Conservation (phyloP, 2,329 filamentous ascomycete species). For the Arthrobotrys megalospora region DNA sequence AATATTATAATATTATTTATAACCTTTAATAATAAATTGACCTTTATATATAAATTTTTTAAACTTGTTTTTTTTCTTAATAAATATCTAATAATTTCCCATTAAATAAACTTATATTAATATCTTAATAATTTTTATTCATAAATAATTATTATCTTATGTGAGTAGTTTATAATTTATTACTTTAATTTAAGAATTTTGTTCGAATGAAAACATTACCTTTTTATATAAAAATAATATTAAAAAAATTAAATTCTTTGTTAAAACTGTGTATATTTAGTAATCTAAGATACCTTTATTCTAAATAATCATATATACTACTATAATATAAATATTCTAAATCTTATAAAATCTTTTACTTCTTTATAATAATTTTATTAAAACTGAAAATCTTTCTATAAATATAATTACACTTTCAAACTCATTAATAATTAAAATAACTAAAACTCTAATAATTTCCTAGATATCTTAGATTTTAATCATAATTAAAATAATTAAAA, state of each 20-base stretch:
- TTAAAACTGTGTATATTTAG: constrained; percentile 1
- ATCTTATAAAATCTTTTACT: no score
- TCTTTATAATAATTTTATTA: background rate
- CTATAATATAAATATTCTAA: constrained; percentile 18
- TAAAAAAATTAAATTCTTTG: constrained; percentile 9
- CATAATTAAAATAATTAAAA: background rate
- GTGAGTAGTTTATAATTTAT: no score
- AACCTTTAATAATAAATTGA: constrained; percentile 12
- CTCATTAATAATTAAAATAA: background rate
- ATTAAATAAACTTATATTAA: no score
- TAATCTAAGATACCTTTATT: constrained; percentile 6
- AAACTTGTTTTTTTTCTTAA: no score
- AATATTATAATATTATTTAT: constrained; percentile 1
- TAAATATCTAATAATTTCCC: constrained; percentile 29
- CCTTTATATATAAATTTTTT: no score
- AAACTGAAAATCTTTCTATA: background rate
- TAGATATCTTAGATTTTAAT: background rate
- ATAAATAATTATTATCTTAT: no score
- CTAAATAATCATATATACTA: background rate
- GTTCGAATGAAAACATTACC: no score
- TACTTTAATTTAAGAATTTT: no score
- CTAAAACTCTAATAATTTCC: no score
- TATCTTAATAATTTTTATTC: no score
- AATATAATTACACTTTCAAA: background rate
- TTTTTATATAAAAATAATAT: no score